Conservation (phyloP, 176 grass and related monocot genomes). For the Lolium multiflorum region DNA sequence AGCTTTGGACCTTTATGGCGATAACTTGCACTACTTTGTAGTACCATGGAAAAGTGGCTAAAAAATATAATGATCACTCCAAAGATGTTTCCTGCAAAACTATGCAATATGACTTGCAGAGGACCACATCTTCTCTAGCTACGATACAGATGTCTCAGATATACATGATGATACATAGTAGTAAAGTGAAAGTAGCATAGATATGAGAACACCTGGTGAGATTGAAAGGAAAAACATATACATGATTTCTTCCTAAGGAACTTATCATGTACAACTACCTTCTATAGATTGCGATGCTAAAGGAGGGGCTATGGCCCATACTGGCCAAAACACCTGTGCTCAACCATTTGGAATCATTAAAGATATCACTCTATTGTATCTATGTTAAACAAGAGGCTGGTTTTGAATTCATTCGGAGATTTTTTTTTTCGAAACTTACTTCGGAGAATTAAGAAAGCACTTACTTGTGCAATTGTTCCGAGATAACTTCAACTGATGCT, state of each 20-base stretch:
- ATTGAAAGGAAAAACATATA: neutral
- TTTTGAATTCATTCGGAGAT: constrained; percentile 12
- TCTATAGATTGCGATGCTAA: neutral
- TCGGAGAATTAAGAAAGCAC: constrained; percentile 39
- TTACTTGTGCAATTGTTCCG: constrained; percentile 88
- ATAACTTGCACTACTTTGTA: neutral
- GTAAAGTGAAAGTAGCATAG: neutral
- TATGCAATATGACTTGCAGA: neutral
- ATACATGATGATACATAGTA: neutral
- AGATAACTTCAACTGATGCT: constrained; percentile 77
- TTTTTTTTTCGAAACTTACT: too few relatives aligned
- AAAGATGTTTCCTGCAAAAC: neutral
- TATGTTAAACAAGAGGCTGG: neutral
- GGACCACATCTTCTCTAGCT: neutral
- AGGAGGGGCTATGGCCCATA: neutral
- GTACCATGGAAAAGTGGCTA: neutral
- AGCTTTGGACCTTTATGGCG: neutral
- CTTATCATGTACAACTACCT: neutral
- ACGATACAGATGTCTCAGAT: neutral
- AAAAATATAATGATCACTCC: neutral
- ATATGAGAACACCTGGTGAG: neutral
- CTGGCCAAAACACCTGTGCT: neutral
- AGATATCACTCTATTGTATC: constrained; percentile 2
- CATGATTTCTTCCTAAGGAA: neutral
- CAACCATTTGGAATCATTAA: constrained; percentile 25